Evolutionary conservation across 177 flowering plant species (phyloP), one percentile per base, ranked within the genome.

Genomic region (Vitis hybrid): DNA sequence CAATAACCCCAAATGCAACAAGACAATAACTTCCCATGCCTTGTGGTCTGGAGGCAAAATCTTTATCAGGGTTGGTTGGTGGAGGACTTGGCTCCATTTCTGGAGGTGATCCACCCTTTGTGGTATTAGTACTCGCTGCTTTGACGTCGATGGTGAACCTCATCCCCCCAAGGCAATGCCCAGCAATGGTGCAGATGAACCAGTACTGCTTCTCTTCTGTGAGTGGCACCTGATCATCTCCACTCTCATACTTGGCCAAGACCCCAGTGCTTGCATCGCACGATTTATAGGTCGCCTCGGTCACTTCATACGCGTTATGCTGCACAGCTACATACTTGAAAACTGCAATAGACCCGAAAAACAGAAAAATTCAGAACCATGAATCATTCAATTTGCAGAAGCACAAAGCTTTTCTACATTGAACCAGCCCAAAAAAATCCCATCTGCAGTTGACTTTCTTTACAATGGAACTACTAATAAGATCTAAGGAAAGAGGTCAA

Each of bases 151-250:
- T 30, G 10, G 66, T 52, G 34, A 86, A 72, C 71, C 82, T 88
- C 92, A 88, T 88, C 10, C 92, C 92, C 7, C 84, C 83, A 23
- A 73, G 71, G 73, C 89, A 88, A 73, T 88, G 92, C 1, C 82
- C 84, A 3, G 59, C 21, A 1, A 83, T 11, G 66, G 70, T 73
- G 75, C 89, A 88, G 18, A 88, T 72, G 69, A 87, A 88, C 87
- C 87, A 84, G 72, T 85, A 85, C n/a, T 74, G 78, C 80, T 68
- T 80, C 1, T 73, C 82, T 54, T 82, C 52, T 5, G 14, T 68
- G 8, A 87, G 82, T 2, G 15, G 56, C 5, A 88, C 71, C 59
- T 52, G 70, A 74, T 88, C 90, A 10, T 76, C 48, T 45, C 90
- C 90, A 21, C 73, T 83, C n/a, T 66, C 66, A 55, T 88, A 84